Evolutionary conservation across 1,284 basidiomycete species (phyloP), one percentile per base, ranked within the genome.

Genomic region (Sanguinoderma infundibulare): DNA sequence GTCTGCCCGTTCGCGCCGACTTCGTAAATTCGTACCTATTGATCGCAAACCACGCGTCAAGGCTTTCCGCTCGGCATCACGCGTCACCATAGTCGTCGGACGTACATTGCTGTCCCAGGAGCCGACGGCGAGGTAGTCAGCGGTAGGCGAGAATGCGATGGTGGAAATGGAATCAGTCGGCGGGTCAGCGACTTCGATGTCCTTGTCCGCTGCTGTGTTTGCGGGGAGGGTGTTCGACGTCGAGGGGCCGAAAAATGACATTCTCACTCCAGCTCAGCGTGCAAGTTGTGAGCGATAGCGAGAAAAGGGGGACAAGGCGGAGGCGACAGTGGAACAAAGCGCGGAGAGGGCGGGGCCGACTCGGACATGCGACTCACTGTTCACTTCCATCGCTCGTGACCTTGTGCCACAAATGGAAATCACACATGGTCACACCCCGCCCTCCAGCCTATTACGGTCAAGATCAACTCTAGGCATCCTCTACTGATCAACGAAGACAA

Each of bases 41-140:
- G 56, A 39, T 24, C 26, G 24, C 12, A 30, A 17, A n/a, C 35
- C 38, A 30, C 5, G 39, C 3, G 40, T 56, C 42, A 55, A 30
- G 42, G 6, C n/a, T 34, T 5, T 28, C n/a, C 22, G 42, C 4
- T 9, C 4, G 32, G 26, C 3, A 54, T 47, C 9, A 57, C 56
- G 57, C 53, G 58, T 61, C 30, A 17, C 34, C 5, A 1, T 6
- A 9, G 15, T 6, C 3, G 5, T 10, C 36, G 2, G 2, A 70
- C 85, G 47, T 66, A 92, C 90, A 75, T 89, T 87, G 72, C 90
- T 91, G 71, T 91, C 89, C 91, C 91, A 94, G 65, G 87, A 89
- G 28, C 83, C 89, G 14, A 90, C 90, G 2, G 91, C 90, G 17
- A 94, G 80, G 65, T 87, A 88, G 69, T 92, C 88, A 10, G 85